Conservation (phyloP, 768 basidiomycete genomes). For the Agaricus blazei region DNA sequence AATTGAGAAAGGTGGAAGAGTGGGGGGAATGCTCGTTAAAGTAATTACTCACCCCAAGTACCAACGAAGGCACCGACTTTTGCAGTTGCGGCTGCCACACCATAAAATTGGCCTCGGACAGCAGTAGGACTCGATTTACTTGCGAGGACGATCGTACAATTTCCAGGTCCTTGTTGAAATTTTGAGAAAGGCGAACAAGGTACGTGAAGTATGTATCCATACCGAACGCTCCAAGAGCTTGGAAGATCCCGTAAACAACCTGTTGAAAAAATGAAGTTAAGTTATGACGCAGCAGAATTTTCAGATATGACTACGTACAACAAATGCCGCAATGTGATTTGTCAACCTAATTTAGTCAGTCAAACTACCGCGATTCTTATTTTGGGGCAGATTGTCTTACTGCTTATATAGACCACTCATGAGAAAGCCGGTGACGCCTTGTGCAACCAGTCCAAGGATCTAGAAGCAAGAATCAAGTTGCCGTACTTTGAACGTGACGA, state of each 20-base stretch:
- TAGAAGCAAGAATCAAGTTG: constrained; percentile 17
- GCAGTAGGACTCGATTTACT: constrained; percentile 84
- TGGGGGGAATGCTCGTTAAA: neutral
- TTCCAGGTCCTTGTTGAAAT: constrained; percentile 59
- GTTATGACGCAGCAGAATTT: too few relatives aligned
- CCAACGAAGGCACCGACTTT: constrained; percentile 83
- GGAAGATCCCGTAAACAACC: constrained; percentile 89
- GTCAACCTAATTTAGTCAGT: constrained; percentile 37
- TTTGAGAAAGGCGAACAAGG: neutral
- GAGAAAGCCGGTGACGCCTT: constrained; percentile 79
- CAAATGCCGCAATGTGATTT: constrained; percentile 66
- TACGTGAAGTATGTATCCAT: constrained; percentile 6
- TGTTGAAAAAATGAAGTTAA: constrained; percentile 14
- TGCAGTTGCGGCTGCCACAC: constrained; percentile 79
- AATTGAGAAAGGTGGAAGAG: neutral
- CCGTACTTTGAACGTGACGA: neutral
- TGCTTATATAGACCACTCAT: constrained; percentile 78
- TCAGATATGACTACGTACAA: constrained; percentile 35
- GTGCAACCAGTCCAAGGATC: constrained; percentile 63
- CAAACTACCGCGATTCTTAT: neutral
- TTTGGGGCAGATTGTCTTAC: constrained; percentile 21
- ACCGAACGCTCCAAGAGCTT: constrained; percentile 86
- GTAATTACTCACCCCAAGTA: constrained; percentile 57
- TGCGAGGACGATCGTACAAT: constrained; percentile 81
- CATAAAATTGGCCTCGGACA: constrained; percentile 82